Base-by-base conservation (phyloP, 208 protist species). In the Entamoeba dispar region DNA sequence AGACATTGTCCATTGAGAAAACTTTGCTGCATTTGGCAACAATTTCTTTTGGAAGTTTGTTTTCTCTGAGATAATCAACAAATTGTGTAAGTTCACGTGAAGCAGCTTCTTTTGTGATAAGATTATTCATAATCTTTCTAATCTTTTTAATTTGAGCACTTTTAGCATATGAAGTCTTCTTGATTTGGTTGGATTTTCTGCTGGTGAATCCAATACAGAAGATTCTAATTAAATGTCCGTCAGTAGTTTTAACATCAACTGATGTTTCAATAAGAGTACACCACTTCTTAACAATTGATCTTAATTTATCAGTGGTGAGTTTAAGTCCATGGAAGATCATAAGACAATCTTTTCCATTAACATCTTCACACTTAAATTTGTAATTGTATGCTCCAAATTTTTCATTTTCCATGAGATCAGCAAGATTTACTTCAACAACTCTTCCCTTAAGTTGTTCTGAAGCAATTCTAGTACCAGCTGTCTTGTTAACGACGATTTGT, bases 191-290 rank as follows among this genome's bases (percentile, higher is more conserved):
- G 55, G 93, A 38, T 93, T 97, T 95, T 95, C 97, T 97, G 94
- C 97, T 97, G 94, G 98, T 99, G 97, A 99, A 99, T 93, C 95
- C 98, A 93, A 99, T 98, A 95, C 96, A 95, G 96, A 99, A 99
- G 92, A 99, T 92, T 94, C 98, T 97, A 49, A 99, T 92, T 92
- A 95, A 94, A 95, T 98, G 99, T 92, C 98, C 98, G 95, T 99
- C 98, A 27, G 96, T 97, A 50, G 98, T 99, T 96, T 97, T 98
- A 93, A 98, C 97, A 92, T 97, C 96, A 50, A 98, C 96, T 73
- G 95, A 95, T 91, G 96, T 95, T 96, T 99, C 98, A 94, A 99
- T 99, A 38, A 98, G 97, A 43, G 98, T 98, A 94, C 98, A 97
- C 98, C 98, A 99, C 97, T 99, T 99, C 94, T 97, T 96, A 94